Base-by-base conservation (phyloP, 1,284 basidiomycete species). In the Papiliotrema laurentii region DNA sequence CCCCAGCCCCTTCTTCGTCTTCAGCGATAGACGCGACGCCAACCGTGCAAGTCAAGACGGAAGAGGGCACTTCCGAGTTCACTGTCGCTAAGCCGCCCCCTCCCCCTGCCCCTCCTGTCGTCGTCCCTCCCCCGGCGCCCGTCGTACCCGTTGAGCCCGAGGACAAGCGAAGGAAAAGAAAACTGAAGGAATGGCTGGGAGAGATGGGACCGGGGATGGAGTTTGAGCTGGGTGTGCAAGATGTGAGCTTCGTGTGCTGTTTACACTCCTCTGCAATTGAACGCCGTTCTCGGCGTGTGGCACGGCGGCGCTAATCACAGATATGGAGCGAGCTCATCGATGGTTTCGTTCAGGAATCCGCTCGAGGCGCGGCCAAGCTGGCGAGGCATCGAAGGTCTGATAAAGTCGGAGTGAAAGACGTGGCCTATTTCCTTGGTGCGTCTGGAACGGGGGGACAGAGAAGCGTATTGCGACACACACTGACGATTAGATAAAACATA, bases 371-470 rank as follows among this genome's bases (percentile, higher is more conserved):
- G 0, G 47, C 60, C 16, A 61, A 63, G 27, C 44, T 72, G 19
- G 64, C 68, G 1, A 63, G 63, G 35, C 69, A 72, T 53, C 56
- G 69, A 3, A 56, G 51, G 36, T 49, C 53, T 3, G 47, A 54
- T 7, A 64, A 61, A 25, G 66, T 72, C 25, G 68, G 69, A 51
- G 26, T 65, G 27, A 67, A 61, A 43, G 69, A 72, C 54, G 52
- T 66, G 47, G 67, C 67, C 3, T 57, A 57, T 21, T 64, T 60
- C 28, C 53, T 63, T 16, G 59, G 66, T 66, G 31, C 56, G 63
- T 60, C 38, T 24, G 18, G 19, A 27, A 42, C 19, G 9, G 13
- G 21, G 5, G 5, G 18, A 7, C 11, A 13, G 25, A 24, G 13
- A 24, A 26, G 4, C 25, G 19, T 18, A 14, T 16, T 19, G 5